A percentile compares a stretch with the other conserved stretches of the same genome.
phyloP scores from a whole-genome alignment of 352 stramenopile species.

The Globisporangium camurandrum region DNA sequence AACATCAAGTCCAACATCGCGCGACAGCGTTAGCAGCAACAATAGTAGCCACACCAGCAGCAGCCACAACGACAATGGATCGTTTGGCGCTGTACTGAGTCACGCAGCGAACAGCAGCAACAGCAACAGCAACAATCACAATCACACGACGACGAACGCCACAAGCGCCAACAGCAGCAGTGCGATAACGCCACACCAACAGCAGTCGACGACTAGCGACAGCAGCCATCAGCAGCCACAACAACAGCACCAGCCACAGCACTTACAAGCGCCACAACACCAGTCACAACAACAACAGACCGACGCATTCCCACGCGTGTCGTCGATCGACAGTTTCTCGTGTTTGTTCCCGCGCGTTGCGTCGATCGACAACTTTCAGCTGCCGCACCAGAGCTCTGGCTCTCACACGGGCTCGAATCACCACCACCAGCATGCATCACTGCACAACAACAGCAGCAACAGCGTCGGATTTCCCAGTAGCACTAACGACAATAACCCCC shows the following conservation, averaged over 20 bases:
- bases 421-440: too few species aligned
- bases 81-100: too few species aligned
- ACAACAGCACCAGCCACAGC: constrained; percentile 2
- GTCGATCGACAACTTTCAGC: constrained; percentile 77
- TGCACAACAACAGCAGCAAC: constrained; percentile 7
- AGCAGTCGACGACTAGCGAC: constrained; percentile 1
- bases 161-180: too few species aligned
- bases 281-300: background rate
- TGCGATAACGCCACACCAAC: background rate
- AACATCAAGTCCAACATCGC: too few species aligned
- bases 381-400: constrained; percentile 13
- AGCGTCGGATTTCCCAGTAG: background rate
- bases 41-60: background rate
- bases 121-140: background rate
- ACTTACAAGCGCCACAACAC: background rate
- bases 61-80: background rate
- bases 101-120: too few species aligned
- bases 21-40: background rate
- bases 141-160: too few species aligned
- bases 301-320: constrained; percentile 58
- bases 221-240: constrained; percentile 5
- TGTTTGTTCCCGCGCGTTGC: constrained; percentile 76
- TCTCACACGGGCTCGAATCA: constrained; percentile 2
- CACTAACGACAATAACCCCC: constrained; percentile 5
- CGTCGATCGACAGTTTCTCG: constrained; percentile 81